phyloP scores from a whole-genome alignment of 2,329 filamentous ascomycete genomes.

The Xylariales sp. region DNA sequence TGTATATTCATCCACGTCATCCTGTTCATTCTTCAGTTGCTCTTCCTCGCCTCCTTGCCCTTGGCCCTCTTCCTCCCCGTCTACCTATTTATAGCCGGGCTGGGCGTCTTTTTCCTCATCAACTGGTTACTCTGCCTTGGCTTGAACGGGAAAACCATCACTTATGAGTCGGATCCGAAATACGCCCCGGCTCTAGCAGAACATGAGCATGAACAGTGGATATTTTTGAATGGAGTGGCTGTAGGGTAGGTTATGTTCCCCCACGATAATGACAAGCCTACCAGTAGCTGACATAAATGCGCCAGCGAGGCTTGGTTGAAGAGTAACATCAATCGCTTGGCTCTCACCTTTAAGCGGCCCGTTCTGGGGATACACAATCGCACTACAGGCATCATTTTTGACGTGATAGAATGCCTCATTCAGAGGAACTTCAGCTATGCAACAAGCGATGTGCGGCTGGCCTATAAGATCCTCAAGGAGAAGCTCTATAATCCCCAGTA shows the following conservation, averaged over 20 bases:
- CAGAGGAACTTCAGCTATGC: conserved; percentile 80
- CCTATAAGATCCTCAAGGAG: conserved; percentile 71
- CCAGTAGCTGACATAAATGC: conserved; percentile 18
- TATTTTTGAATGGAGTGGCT: conserved; percentile 82
- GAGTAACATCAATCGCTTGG: conserved; percentile 76
- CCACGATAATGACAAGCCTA: neutral
- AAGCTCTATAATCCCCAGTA: conserved; percentile 70
- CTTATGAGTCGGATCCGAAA: conserved; percentile 64
- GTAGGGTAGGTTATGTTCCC: conserved; percentile 67
- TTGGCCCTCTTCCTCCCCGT: conserved; percentile 60
- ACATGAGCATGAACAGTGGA: conserved; percentile 76
- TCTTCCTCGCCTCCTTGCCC: conserved; percentile 70
- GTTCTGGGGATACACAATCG: conserved; percentile 80
- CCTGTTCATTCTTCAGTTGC: conserved; percentile 68
- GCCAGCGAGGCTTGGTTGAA: conserved; percentile 73
- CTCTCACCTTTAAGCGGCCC: conserved; percentile 77
- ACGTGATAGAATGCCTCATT: conserved; percentile 80
- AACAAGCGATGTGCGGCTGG: conserved; percentile 73
- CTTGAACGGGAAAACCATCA: conserved; percentile 63
- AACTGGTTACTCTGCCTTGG: conserved; percentile 65
- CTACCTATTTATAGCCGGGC: conserved; percentile 57
- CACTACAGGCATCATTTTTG: conserved; percentile 79
- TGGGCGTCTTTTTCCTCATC: conserved; percentile 59
- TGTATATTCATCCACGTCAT: conserved; percentile 68
- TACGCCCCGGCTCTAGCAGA: conserved; percentile 62